Base-by-base conservation (phyloP, 345 rosid genomes). In the Erucastrum elatum region DNA sequence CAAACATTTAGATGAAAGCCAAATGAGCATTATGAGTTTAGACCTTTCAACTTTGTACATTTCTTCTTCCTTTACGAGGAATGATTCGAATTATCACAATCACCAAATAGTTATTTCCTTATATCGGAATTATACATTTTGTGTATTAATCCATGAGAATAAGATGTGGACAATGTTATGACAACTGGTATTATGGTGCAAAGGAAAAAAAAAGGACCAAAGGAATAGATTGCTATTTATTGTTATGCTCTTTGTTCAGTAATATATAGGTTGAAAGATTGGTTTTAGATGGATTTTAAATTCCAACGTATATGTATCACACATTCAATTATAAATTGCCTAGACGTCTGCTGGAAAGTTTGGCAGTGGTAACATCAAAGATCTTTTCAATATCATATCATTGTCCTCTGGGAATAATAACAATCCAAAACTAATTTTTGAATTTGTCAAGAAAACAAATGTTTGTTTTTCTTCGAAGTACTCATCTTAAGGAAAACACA, bases 251-350 rank as follows among this genome's bases (percentile, higher is more conserved):
- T 41, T 58, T 79, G 77, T 67, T 73, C 59, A 16, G 46, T 67
- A 68, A 67, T 73, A 72, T 73, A 79, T 79, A 67, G 70, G 64
- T 79, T 73, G 78, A 73, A 73, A 73, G 64, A 73, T 67, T 58
- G 41, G 72, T 58, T 58, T 41, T 51, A 35, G 16, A 15, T 35
- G 63, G 70, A 77, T 15, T 46, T 62, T 63, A 6, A 34, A 11
- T 64, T 35, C 72, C 16, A 78, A 44, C 56, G 15, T 72, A 78
- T 78, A 72, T 46, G 35, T 59, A 66, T 59, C 77, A 72, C 77
- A 72, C 74, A 79, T 72, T 72, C 69, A 78, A 59, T 25, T 72
- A 74, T 68, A 68, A 68, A 15, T 16, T 74, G 60, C 75, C 78
- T 74, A 62, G 78, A 79, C 55, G 66, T 35, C 46, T 62, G 78